Evolutionary conservation across 768 basidiomycete species (phyloP).

Genomic region (Chlorophyllum brunneum): DNA sequence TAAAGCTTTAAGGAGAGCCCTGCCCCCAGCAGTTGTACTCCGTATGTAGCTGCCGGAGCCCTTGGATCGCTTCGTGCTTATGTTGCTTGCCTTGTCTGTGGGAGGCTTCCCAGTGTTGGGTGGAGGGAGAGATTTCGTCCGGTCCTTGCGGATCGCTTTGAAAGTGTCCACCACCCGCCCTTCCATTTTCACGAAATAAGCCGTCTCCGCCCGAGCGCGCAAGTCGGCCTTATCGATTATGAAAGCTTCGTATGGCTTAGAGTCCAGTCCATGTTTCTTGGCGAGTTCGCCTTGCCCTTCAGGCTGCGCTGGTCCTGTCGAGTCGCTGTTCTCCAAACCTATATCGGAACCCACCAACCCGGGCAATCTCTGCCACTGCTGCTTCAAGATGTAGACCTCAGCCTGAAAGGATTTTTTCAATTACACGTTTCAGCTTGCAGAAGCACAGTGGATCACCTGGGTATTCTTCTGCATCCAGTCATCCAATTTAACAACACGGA

Average conservation of each 20-base stretch:
- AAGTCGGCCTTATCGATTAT: not conserved
- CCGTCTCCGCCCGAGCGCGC: not conserved
- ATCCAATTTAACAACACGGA: not conserved
- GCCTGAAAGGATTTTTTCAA: not conserved
- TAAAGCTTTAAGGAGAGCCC: not conserved
- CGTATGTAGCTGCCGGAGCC: too few relatives aligned
- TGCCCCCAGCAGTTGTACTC: not conserved
- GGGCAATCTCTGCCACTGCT: conserved; percentile 1
- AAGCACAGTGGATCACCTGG: not conserved
- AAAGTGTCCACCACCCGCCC: not conserved
- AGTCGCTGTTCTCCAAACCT: not conserved
- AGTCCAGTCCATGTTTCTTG: not conserved
- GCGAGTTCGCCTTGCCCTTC: not conserved
- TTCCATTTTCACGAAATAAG: not conserved
- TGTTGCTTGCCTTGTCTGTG: not conserved
- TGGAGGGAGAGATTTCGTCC: not conserved
- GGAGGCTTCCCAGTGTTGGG: not conserved
- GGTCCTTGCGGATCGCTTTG: not conserved
- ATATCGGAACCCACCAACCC: not conserved
- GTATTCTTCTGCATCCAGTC: not conserved
- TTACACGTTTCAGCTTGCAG: too few relatives aligned
- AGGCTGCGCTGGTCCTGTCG: too few relatives aligned
- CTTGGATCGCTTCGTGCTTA: too few relatives aligned
- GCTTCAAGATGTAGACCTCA: not conserved
- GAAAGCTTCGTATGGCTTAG: not conserved